Percentiles rank a stretch among this genome's conserved stretches.
phyloP scores from a whole-genome alignment of 345 rosid genomes.

The Limnanthes douglasii region DNA sequence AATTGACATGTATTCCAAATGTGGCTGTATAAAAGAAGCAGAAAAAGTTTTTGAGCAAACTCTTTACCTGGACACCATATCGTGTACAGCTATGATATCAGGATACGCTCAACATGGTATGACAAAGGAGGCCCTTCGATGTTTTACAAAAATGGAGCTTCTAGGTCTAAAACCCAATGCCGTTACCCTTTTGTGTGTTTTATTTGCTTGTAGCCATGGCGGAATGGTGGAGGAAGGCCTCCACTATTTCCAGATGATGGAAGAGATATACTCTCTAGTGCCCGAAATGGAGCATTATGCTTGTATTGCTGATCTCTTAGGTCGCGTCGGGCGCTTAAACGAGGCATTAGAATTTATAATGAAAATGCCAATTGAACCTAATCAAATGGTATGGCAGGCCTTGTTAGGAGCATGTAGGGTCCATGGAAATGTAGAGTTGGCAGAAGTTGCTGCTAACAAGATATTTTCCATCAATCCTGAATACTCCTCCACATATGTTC shows the following conservation, averaged over 20 bases:
- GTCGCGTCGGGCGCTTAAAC: conserved; percentile 34
- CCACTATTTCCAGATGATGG: conserved; percentile 24
- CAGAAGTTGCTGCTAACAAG: conserved; percentile 32
- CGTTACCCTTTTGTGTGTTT: conserved; percentile 37
- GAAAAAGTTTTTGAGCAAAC: conserved; percentile 18
- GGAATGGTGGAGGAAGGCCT: conserved; percentile 43
- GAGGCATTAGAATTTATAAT: conserved; percentile 38
- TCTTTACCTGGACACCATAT: conserved; percentile 21
- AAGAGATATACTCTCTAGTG: conserved; percentile 15
- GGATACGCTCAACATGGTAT: conserved; percentile 48
- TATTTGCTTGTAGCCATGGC: conserved; percentile 57
- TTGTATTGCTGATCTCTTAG: conserved; percentile 51
- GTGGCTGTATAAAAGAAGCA: conserved; percentile 40
- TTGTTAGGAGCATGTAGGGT: conserved; percentile 47
- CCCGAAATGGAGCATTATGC: conserved; percentile 48
- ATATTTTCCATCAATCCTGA: conserved; percentile 20
- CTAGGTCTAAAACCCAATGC: conserved; percentile 26
- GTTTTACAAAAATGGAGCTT: conserved; percentile 25
- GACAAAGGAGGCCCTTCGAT: conserved; percentile 22
- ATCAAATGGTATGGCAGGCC: conserved; percentile 36
- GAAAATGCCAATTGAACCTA: conserved; percentile 32
- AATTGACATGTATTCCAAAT: conserved; percentile 52
- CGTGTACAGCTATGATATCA: conserved; percentile 46
- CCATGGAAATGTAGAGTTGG: conserved; percentile 35
- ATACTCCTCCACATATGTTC: conserved; percentile 32